Evolutionary conservation across 768 basidiomycete species (phyloP).

Genomic region (Mycena sanguinolenta): DNA sequence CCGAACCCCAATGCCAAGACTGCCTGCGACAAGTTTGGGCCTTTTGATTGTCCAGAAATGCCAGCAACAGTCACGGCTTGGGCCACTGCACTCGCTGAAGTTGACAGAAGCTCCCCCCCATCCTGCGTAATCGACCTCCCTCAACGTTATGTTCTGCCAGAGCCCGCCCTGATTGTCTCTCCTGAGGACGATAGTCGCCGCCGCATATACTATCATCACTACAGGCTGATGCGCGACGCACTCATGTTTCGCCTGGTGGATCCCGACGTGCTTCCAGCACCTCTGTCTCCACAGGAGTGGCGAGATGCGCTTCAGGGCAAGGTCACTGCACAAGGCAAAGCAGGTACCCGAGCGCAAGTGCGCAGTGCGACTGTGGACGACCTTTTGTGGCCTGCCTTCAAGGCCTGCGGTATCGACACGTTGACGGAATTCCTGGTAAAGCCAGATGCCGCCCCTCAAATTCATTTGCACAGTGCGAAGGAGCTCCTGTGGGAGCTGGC

Average conservation of each 20-base stretch:
- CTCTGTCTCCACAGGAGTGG: no score
- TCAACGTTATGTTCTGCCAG: constrained; percentile 16
- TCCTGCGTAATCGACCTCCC: constrained; percentile 14
- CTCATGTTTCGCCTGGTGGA: no score
- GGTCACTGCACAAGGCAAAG: constrained; percentile 8
- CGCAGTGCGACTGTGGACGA: constrained; percentile 12
- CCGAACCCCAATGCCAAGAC: constrained; percentile 6
- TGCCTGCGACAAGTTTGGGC: constrained; percentile 10
- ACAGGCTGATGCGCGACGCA: no score
- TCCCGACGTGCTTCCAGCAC: no score
- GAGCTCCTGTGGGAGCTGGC: constrained; percentile 15
- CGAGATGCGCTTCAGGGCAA: no score
- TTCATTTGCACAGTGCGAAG: constrained; percentile 4
- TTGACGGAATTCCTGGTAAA: constrained; percentile 10
- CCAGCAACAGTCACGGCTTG: constrained; percentile 13
- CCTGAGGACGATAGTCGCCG: not conserved
- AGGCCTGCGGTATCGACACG: constrained; percentile 14
- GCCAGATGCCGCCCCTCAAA: not conserved
- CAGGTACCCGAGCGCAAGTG: not conserved
- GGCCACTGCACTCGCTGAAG: constrained; percentile 15
- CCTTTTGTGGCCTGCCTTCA: constrained; percentile 13
- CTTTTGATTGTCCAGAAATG: constrained; percentile 17
- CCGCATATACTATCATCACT: constrained; percentile 13
- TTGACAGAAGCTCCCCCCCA: constrained; percentile 8
- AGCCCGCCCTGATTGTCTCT: constrained; percentile 17